A percentile compares a stretch with the other conserved stretches of the same genome.
Conservation (phyloP, 2,329 filamentous ascomycete genomes). For the Coniella vitis region DNA sequence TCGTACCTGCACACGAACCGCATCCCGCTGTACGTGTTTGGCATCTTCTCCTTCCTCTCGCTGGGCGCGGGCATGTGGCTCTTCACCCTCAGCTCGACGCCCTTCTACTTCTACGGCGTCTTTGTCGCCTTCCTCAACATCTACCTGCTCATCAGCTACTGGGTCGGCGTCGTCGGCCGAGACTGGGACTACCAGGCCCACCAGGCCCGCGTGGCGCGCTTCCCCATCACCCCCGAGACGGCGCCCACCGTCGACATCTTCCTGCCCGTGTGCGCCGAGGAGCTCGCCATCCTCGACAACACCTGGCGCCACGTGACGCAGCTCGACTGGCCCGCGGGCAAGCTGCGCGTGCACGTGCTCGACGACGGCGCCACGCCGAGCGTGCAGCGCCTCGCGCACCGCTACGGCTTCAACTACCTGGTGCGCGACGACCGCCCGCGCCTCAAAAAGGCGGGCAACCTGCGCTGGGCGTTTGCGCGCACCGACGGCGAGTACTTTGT, state of each 20-base stretch:
- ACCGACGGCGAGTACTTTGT: slow-evolving; percentile 34
- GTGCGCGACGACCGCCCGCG: slow-evolving; percentile 34
- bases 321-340: slow-evolving; percentile 30
- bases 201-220: slow-evolving; percentile 24
- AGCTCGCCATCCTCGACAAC: slow-evolving; percentile 32
- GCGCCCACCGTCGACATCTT: slow-evolving; percentile 34
- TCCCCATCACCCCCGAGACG: slow-evolving; percentile 26
- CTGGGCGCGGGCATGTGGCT: slow-evolving; percentile 37
- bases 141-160: slow-evolving; percentile 34
- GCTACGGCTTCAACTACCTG: slow-evolving; percentile 32
- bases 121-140: slow-evolving; percentile 32
- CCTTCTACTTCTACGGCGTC: slow-evolving; percentile 32
- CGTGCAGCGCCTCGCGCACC: slow-evolving; percentile 25
- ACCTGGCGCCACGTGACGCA: slow-evolving; percentile 28
- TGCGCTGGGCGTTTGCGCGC: slow-evolving; percentile 33
- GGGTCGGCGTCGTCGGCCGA: slow-evolving; percentile 31
- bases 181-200: slow-evolving; percentile 32
- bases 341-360: slow-evolving; percentile 32
- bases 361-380: slow-evolving; percentile 30
- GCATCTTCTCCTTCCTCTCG: slow-evolving; percentile 32
- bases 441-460: slow-evolving; percentile 35
- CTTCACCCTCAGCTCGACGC: slow-evolving; percentile 29
- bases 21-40: slow-evolving; percentile 32
- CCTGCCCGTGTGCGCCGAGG: slow-evolving; percentile 35
- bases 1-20: slow-evolving; percentile 33